phyloP scores from a whole-genome alignment of 345 rosid species.

The Hevea brasiliensis region DNA sequence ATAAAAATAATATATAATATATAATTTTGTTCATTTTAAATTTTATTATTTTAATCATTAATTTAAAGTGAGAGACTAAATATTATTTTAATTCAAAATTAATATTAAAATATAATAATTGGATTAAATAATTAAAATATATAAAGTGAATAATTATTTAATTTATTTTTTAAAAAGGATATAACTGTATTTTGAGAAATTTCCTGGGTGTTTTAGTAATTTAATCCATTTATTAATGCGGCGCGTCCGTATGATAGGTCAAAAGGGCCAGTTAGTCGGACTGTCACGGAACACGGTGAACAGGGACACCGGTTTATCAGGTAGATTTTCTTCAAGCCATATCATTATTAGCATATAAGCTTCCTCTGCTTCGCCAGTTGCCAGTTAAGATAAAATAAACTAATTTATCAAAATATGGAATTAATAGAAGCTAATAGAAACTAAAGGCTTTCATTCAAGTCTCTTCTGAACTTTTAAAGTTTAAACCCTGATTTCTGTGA shows the following conservation, averaged over 20 bases:
- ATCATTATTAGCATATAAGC: neutral
- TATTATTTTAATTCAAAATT: too few relatives aligned
- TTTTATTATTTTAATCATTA: too few relatives aligned
- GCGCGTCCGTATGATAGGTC: neutral
- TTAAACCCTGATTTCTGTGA: constrained; percentile 3
- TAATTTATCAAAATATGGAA: neutral
- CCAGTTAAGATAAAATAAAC: neutral
- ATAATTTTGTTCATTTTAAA: too few relatives aligned
- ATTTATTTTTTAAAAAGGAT: too few relatives aligned
- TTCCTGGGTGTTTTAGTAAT: neutral
- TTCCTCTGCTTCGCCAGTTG: neutral
- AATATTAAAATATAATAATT: too few relatives aligned
- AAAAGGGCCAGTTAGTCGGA: neutral
- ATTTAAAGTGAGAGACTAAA: too few relatives aligned
- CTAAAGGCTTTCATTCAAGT: neutral
- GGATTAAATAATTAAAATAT: too few relatives aligned
- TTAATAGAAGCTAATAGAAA: neutral
- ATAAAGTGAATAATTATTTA: too few relatives aligned
- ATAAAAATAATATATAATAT: too few relatives aligned
- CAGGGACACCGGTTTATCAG: neutral
- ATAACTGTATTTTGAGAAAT: neutral
- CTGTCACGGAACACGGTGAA: constrained; percentile 2
- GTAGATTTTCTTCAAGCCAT: neutral
- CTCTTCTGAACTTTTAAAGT: neutral
- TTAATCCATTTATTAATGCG: too few relatives aligned